A percentile compares a stretch with the other conserved stretches of the same genome.
Conservation (phyloP, 2,329 filamentous ascomycete species). For the Chrysoporthe puriensis region DNA sequence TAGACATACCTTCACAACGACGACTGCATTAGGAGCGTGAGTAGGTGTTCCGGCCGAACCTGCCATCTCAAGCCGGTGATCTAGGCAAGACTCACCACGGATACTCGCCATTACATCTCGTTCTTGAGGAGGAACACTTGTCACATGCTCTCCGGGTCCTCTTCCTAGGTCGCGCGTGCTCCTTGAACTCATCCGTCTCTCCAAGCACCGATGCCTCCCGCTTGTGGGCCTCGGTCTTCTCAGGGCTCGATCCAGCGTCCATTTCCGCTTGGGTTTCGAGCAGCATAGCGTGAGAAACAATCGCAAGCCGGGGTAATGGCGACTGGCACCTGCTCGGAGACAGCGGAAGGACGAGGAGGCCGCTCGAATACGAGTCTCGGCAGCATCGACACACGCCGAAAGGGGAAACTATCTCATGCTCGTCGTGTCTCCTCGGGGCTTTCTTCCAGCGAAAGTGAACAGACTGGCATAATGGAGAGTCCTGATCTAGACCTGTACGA, state of each 20-base stretch:
- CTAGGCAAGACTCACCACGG: slow-evolving; percentile 41
- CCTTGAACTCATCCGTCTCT: slow-evolving; percentile 37
- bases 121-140: slow-evolving; percentile 44
- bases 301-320: too few relatives aligned
- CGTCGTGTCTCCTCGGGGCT: neutral
- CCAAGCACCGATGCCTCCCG: slow-evolving; percentile 9
- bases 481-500: neutral
- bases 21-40: slow-evolving; percentile 34
- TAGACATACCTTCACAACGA: slow-evolving; percentile 41
- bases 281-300: neutral
- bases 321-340: neutral
- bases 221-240: slow-evolving; percentile 13
- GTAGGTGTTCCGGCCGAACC: neutral
- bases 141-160: slow-evolving; percentile 41
- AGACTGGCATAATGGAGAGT: neutral
- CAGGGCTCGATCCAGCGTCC: slow-evolving; percentile 12
- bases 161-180: slow-evolving; percentile 33
- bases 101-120: slow-evolving; percentile 46
- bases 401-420: neutral
- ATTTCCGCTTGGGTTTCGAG: slow-evolving; percentile 2
- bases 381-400: neutral
- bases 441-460: neutral
- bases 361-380: neutral
- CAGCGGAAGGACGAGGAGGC: neutral
- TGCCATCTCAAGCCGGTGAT: neutral